These are phyloP conservation scores for Achaetomium macrosporum DNA, from an alignment of 2,329 filamentous ascomycete genomes.

Conservation along the genomic window DNA sequence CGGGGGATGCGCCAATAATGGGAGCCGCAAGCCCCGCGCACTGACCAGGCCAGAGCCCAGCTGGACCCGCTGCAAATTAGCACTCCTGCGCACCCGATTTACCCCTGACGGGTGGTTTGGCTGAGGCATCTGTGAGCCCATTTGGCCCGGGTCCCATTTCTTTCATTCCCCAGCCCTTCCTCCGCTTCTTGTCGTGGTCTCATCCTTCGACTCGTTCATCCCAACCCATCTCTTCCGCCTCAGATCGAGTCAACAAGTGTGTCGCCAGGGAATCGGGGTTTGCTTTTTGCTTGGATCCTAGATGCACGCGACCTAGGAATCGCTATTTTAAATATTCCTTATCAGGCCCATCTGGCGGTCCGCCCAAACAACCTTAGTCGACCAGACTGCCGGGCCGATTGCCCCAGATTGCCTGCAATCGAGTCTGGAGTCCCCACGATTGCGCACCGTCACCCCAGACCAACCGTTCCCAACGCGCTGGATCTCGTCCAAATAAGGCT, in stretches of 20 bases:
- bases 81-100: slow-evolving; percentile 1
- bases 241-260: background rate
- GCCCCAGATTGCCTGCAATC: slow-evolving; percentile 23
- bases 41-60: slow-evolving; percentile 1
- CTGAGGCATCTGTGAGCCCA: background rate
- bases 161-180: slow-evolving; percentile 8
- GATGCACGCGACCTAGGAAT: background rate
- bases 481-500: slow-evolving; percentile 18
- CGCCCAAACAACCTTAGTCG: slow-evolving; percentile 11
- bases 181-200: background rate
- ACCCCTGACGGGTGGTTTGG: slow-evolving; percentile 10
- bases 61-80: slow-evolving; percentile 13
- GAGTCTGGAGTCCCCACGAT: slow-evolving; percentile 27
- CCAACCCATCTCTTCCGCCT: background rate
- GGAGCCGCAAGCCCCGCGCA: background rate
- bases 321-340: background rate
- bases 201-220: background rate
- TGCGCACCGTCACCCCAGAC: slow-evolving; percentile 18
- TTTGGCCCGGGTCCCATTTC: background rate
- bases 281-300: background rate
- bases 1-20: background rate
- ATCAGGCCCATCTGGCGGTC: slow-evolving; percentile 4
- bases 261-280: background rate
- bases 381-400: slow-evolving; percentile 26
- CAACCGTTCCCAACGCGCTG: slow-evolving; percentile 12